Percentiles rank a stretch among this genome's conserved stretches.
Evolutionary conservation across 2,329 filamentous ascomycete genomes (phyloP).

Genomic region (Fusarium paranaense): DNA sequence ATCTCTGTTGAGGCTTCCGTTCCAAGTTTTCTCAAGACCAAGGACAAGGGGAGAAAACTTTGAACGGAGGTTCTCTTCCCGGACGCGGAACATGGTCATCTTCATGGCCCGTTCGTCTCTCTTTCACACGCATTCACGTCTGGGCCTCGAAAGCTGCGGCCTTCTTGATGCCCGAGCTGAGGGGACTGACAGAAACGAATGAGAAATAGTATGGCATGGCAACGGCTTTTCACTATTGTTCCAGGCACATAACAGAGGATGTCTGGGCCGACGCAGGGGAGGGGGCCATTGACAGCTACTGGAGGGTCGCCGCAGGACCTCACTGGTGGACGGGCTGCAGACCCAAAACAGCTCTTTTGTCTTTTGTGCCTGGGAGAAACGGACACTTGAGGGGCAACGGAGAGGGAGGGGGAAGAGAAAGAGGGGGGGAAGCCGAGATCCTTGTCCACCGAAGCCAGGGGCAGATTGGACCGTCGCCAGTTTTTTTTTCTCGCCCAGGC

Average conservation of each 20-base stretch:
- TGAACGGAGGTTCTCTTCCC: slow-evolving; percentile 14
- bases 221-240: slow-evolving; percentile 9
- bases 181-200: not conserved
- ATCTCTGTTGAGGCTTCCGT: slow-evolving; percentile 6
- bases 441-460: slow-evolving; percentile 37
- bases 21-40: not conserved
- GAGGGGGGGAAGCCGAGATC: slow-evolving; percentile 15
- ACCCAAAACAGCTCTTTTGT: slow-evolving; percentile 23
- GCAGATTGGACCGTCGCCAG: slow-evolving; percentile 32
- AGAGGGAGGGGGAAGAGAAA: slow-evolving; percentile 7
- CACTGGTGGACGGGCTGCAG: slow-evolving; percentile 24
- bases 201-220: not conserved
- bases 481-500: slow-evolving; percentile 22
- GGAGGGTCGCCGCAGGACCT: slow-evolving; percentile 23
- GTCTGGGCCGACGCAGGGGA: slow-evolving; percentile 30
- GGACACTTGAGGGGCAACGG: slow-evolving; percentile 18
- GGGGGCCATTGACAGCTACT: slow-evolving; percentile 7
- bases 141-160: slow-evolving; percentile 17
- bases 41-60: slow-evolving; percentile 4
- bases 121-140: not conserved
- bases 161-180: slow-evolving; percentile 31
- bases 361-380: slow-evolving; percentile 20
- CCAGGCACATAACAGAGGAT: slow-evolving; percentile 13
- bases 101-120: slow-evolving; percentile 4
- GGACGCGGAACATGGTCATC: slow-evolving; percentile 27